A percentile compares a stretch with the other conserved stretches of the same genome.
Evolutionary conservation across 768 basidiomycete genomes (phyloP).

Genomic region (Tricholomella constricta): DNA sequence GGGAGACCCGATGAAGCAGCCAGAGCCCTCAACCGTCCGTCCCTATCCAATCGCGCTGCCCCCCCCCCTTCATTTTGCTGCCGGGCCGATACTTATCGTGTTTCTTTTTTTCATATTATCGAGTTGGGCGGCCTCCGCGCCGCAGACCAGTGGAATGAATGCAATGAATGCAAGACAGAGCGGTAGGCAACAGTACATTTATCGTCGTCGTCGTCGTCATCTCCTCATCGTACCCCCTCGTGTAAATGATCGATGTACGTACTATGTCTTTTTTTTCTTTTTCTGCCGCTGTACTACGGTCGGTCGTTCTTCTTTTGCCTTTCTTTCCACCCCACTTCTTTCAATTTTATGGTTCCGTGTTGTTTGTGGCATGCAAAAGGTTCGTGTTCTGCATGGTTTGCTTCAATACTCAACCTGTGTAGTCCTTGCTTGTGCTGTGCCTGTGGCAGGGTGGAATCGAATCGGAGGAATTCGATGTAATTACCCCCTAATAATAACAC

Average conservation of each 20-base stretch:
- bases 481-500: too few relatives aligned
- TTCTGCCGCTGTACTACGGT: conserved; percentile 1
- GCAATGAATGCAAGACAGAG: background rate
- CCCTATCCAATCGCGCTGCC: conserved; percentile 23
- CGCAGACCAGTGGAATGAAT: background rate
- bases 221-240: background rate
- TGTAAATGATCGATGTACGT: conserved; percentile 5
- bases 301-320: conserved; percentile 5
- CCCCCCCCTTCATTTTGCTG: conserved; percentile 8
- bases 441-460: too few relatives aligned
- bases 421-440: too few relatives aligned
- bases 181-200: conserved; percentile 13
- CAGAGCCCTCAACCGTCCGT: conserved; percentile 32
- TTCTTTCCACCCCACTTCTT: too few relatives aligned
- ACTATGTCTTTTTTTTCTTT: background rate
- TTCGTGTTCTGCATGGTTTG: too few relatives aligned
- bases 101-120: background rate
- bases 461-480: too few relatives aligned
- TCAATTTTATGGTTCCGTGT: too few relatives aligned
- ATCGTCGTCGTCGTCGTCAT: background rate
- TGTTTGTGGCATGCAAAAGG: too few relatives aligned
- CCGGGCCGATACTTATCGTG: conserved; percentile 6
- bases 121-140: background rate
- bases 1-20: conserved; percentile 2
- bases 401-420: too few relatives aligned